phyloP scores from a whole-genome alignment of 441 rosid species.

The Gossypium gossypioides region DNA sequence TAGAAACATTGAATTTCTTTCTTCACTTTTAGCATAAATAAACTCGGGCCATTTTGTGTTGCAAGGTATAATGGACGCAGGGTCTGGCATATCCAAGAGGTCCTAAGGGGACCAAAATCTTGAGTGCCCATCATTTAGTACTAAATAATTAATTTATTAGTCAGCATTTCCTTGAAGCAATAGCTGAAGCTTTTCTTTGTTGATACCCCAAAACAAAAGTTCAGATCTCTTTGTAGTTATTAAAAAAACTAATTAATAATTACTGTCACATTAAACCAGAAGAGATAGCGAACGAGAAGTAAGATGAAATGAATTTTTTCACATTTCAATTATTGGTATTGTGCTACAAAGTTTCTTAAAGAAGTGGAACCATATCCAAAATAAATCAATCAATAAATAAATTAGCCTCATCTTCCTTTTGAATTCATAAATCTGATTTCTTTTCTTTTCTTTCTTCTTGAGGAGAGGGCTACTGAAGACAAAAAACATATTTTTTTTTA shows the following conservation, averaged over 20 bases:
- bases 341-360: neutral
- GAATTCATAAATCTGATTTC: conserved; percentile 12
- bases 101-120: conserved; percentile 17
- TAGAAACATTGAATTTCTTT: too few relatives aligned
- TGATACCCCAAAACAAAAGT: too few relatives aligned
- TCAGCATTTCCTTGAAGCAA: too few relatives aligned
- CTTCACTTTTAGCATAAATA: too few relatives aligned
- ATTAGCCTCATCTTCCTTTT: conserved; percentile 52
- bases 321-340: conserved; percentile 17
- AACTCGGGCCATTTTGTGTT: neutral
- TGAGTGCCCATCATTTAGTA: conserved; percentile 20
- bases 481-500: neutral
- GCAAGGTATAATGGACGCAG: conserved; percentile 16
- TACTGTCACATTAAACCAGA: conserved; percentile 1
- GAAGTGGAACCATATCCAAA: neutral
- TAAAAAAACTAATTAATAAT: neutral
- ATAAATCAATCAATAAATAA: conserved; percentile 1
- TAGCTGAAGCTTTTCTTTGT: too few relatives aligned
- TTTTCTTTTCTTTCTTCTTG: neutral
- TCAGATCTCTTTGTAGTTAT: too few relatives aligned
- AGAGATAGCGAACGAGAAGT: neutral
- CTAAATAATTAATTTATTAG: too few relatives aligned
- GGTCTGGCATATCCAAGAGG: conserved; percentile 24
- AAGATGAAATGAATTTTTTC: conserved; percentile 10
- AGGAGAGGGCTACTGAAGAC: conserved; percentile 25